A percentile compares a stretch with the other conserved stretches of the same genome.
Conservation (phyloP, 2,329 filamentous ascomycete species). For the Aspergillus hiratsukae region DNA sequence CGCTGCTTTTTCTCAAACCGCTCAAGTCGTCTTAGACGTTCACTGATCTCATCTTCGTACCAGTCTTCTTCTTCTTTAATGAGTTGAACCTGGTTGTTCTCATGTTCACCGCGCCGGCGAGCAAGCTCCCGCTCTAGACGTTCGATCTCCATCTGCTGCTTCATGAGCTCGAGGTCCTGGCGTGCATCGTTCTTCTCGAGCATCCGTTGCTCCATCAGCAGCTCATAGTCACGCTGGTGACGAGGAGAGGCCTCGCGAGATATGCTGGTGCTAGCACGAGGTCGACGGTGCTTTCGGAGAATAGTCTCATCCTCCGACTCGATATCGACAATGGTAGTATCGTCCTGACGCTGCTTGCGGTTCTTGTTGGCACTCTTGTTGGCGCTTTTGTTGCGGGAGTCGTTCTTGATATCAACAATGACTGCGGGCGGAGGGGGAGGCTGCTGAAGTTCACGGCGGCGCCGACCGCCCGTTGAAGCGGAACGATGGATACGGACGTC, state of each 20-base stretch:
- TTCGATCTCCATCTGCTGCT: constrained; percentile 34
- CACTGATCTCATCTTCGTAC: constrained; percentile 38
- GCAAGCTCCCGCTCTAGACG: constrained; percentile 31
- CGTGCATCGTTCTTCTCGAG: constrained; percentile 31
- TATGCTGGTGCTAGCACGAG: constrained; percentile 19
- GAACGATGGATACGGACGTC: constrained; percentile 28
- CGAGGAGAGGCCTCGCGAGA: constrained; percentile 21
- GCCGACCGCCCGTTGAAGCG: constrained; percentile 31
- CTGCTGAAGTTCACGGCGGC: constrained; percentile 18
- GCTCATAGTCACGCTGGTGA: constrained; percentile 30
- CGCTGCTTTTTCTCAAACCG: constrained; percentile 40
- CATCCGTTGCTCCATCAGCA: constrained; percentile 31
- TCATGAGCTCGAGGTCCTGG: constrained; percentile 32
- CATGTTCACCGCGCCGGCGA: constrained; percentile 20
- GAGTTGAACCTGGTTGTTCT: constrained; percentile 23
- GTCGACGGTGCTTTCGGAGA: constrained; percentile 12
- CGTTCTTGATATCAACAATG: constrained; percentile 35
- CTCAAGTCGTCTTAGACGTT: constrained; percentile 34
- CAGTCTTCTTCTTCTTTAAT: constrained; percentile 40
- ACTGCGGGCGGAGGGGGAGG: constrained; percentile 21
- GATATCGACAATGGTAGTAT: constrained; percentile 14
- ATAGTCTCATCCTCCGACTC: constrained; percentile 26
- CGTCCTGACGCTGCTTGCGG: constrained; percentile 13
- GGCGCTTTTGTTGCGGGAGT: constrained; percentile 23
- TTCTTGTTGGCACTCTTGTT: constrained; percentile 20